Evolutionary conservation across 768 basidiomycete genomes (phyloP).

Genomic region (Boletus rubroflammeus): DNA sequence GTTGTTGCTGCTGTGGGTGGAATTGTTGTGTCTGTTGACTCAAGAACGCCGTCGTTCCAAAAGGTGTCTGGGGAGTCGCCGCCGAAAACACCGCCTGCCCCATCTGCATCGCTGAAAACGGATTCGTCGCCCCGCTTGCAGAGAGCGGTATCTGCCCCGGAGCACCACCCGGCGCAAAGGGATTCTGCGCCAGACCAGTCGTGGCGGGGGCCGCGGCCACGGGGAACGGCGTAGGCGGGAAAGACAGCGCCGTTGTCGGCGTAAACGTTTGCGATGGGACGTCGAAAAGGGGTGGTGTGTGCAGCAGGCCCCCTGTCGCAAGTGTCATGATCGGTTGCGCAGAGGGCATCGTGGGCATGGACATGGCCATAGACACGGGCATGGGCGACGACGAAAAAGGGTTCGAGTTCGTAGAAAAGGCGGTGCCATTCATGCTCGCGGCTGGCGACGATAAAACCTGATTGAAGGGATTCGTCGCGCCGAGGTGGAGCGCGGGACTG

Average conservation of each 20-base stretch:
- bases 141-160: constrained; percentile 27
- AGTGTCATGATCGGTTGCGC: constrained; percentile 5
- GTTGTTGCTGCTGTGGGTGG: constrained; percentile 16
- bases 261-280: neutral
- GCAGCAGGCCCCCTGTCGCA: constrained; percentile 6
- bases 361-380: neutral
- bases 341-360: constrained; percentile 8
- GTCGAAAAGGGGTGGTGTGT: neutral
- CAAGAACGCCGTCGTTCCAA: constrained; percentile 12
- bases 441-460: constrained; percentile 4
- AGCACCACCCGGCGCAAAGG: constrained; percentile 9
- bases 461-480: constrained; percentile 20
- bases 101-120: constrained; percentile 18
- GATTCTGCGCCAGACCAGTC: constrained; percentile 17
- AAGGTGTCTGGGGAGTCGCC: constrained; percentile 30
- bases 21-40: constrained; percentile 9
- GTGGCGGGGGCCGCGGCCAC: neutral
- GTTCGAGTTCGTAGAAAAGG: constrained; percentile 7
- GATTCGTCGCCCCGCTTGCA: constrained; percentile 4
- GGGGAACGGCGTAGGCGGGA: constrained; percentile 5
- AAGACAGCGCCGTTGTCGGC: neutral
- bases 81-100: constrained; percentile 16
- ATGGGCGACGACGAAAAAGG: constrained; percentile 14
- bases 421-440: neutral
- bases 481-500: constrained; percentile 13